A percentile compares a stretch with the other conserved stretches of the same genome.
phyloP scores from a whole-genome alignment of 495 filamentous ascomycete genomes.

The Xylona heveae region DNA sequence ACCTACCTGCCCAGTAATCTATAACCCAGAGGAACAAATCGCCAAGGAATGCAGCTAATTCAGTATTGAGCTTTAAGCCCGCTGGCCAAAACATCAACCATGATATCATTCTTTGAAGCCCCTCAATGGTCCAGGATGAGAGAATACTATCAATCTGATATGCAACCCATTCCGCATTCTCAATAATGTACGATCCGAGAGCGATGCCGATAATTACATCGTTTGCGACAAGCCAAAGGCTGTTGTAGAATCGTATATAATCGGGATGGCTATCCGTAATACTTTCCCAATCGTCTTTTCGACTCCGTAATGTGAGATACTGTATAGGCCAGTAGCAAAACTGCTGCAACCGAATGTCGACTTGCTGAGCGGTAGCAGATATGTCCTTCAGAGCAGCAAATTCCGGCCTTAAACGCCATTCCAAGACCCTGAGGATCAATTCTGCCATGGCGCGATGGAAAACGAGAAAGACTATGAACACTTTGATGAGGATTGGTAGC shows the following conservation, averaged over 20 bases:
- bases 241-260: constrained; percentile 99
- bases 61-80: constrained; percentile 91
- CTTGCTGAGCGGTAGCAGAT: constrained; percentile 92
- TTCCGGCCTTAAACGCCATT: constrained; percentile 67
- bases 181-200: constrained; percentile 87
- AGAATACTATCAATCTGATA: constrained; percentile 61
- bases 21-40: constrained; percentile 97
- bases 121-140: constrained; percentile 68
- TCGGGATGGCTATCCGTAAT: constrained; percentile 89
- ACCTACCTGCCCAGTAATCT: constrained; percentile 75
- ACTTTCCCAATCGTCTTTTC: constrained; percentile 88
- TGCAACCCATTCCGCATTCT: constrained; percentile 74
- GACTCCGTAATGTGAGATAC: constrained; percentile 69
- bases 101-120: constrained; percentile 68
- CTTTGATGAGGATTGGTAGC: constrained; percentile 49
- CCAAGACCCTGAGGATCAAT: constrained; percentile 53
- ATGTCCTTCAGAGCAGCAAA: constrained; percentile 83
- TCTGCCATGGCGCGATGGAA: constrained; percentile 70
- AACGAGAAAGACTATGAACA: constrained; percentile 59
- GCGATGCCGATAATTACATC: constrained; percentile 98
- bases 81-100: constrained; percentile 98
- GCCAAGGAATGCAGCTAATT: constrained; percentile 81
- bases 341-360: constrained; percentile 92
- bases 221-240: constrained; percentile 94
- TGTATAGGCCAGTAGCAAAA: constrained; percentile 99